Evolutionary conservation across 2,329 filamentous ascomycete genomes (phyloP), one percentile per base, ranked within the genome.

Genomic region (Venturia aucupariae): DNA sequence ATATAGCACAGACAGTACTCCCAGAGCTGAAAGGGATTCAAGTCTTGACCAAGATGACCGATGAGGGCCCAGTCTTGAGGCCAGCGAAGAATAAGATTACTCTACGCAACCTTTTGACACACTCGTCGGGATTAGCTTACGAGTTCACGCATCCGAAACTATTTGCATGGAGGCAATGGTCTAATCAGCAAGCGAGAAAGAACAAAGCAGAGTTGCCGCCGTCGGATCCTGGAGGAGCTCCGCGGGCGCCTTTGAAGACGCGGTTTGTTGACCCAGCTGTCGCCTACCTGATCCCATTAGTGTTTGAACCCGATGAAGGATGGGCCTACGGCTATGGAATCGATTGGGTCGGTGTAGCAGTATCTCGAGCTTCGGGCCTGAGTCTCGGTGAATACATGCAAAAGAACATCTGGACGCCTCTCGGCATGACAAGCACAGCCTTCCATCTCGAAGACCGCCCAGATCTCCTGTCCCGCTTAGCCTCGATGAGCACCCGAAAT

Each of bases 311-410:
- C 0, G 82, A 81, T 0, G 75, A 76, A 7, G 55, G 55, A 17
- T 84, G 81, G 81, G 72, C 71, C 38, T 84, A 84, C 65, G 80
- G 82, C 4, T 69, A 74, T 3, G 71, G 72, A 0, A 65, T 78
- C 51, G 81, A 84, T 72, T 83, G 79, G 75, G 80, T 77, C 0
- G 80, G 79, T 3, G 65, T 77, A 5, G 71, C 78, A 0, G 70
- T 84, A 4, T 77, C 81, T 68, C 70, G 69, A 4, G 55, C 79
- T 4, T 77, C 75, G 0, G 74, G 74, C 7, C 67, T 72, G 62
- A 67, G 66, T 7, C 60, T 66, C n/a, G 61, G 62, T 13, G 63
- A 65, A 19, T 65, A 65, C 30, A 59, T 66, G 32, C 59, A 57
- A 22, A 63, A 22, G 38, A 44, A 65, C 39, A 66, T 66, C 35